Base-by-base conservation (phyloP, 2,329 filamentous ascomycete genomes). In the Catunica adiposa region DNA sequence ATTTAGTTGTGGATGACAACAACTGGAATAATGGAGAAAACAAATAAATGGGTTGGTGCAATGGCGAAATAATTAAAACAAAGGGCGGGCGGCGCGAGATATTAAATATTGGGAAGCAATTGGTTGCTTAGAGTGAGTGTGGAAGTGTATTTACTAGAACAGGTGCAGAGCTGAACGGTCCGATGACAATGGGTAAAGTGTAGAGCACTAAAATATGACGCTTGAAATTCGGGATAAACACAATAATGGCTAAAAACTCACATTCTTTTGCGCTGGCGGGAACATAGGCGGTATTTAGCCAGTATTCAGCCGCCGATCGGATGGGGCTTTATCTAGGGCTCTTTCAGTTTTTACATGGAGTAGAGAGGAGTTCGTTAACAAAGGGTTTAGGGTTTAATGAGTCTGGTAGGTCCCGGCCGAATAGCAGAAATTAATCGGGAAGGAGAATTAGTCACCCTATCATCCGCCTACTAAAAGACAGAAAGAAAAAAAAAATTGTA, bases 251-350 rank as follows among this genome's bases (percentile, higher is more conserved):
- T 46, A 26, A 55, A 55, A 20, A 40, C 26, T n/a, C 34, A 57
- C 37, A 25, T 26, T 38, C 22, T 26, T 25, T 47, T 56, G 54
- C 44, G 51, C 46, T 48, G 11, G 8, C 26, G 17, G 11, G 37
- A 14, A 25, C 29, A 26, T 14, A 25, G 56, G 20, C 14, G 6
- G 17, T 17, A 22, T 51, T 57, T 53, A 58, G 22, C 56, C 56
- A 48, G 2, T 3, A 11, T 53, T 56, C 48, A 58, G 56, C 56
- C 56, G 53, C 29, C 34, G 11, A 58, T 26, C 50, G 56, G 56
- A 50, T 47, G 29, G 7, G 29, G 2, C 20, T 8, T 38, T 20
- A 38, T 15, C 11, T 52, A 52, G 50, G 50, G 26, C 38, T 52
- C 23, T 48, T 11, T 23, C 9, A 48, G 9, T 48, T 48, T 48